Percentiles rank a stretch among this genome's conserved stretches.
These are phyloP conservation scores for Solanum pimpinellifolium DNA, from an alignment of 257 asterid species.

Conservation along the genomic window DNA sequence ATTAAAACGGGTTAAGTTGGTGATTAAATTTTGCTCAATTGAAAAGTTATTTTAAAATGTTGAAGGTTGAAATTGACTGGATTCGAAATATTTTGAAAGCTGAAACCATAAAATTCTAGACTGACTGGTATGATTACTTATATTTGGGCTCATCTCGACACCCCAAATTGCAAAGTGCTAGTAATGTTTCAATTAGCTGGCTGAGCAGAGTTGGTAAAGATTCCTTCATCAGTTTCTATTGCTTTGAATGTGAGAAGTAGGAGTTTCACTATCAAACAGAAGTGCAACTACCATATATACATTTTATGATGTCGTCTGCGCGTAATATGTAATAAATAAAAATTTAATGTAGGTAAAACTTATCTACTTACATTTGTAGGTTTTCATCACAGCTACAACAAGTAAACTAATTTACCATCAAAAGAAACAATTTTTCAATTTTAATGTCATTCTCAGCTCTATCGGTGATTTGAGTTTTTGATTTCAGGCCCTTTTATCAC, in stretches of 20 bases:
- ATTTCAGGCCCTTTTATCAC: background rate
- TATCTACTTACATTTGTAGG: background rate
- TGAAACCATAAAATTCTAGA: too few species aligned
- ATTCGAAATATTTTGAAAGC: background rate
- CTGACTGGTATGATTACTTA: too few species aligned
- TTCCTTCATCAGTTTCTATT: background rate
- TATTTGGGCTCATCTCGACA: background rate
- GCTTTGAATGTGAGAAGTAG: background rate
- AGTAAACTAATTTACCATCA: background rate
- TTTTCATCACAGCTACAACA: background rate
- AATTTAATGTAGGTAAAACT: background rate
- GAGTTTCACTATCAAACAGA: background rate
- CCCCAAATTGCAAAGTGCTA: background rate
- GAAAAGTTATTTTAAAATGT: too few species aligned
- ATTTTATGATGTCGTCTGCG: background rate
- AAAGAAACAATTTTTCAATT: too few species aligned
- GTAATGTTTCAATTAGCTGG: background rate
- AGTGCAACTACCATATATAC: background rate
- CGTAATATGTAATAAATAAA: background rate
- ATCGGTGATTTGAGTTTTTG: too few species aligned
- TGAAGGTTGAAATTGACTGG: background rate
- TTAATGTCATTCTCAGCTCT: too few species aligned
- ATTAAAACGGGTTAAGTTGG: background rate
- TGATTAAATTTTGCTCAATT: too few species aligned
- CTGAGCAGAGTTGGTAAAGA: background rate